Evolutionary conservation across 2,329 filamentous ascomycete species (phyloP).

Genomic region (Chalaropsis ovoidea): DNA sequence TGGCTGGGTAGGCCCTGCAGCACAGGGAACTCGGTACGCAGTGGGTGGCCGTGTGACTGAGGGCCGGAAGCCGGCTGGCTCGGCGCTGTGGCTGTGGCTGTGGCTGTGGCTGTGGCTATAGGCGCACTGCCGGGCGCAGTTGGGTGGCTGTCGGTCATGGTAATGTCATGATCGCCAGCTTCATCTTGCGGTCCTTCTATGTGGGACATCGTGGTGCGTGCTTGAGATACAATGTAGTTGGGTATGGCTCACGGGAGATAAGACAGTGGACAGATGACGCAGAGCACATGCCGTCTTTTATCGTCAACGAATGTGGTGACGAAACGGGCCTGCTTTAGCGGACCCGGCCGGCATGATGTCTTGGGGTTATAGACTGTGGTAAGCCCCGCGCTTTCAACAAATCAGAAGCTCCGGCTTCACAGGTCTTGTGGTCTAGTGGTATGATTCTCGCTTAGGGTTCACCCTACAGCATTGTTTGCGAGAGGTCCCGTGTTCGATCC

Average conservation of each 20-base stretch:
- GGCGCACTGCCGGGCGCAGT: background rate
- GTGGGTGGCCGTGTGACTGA: background rate
- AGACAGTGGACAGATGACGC: background rate
- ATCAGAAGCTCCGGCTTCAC: background rate
- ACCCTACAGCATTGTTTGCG: slow-evolving; percentile 31
- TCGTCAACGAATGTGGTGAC: background rate
- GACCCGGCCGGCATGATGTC: background rate
- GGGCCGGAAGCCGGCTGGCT: background rate
- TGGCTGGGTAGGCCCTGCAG: slow-evolving; percentile 13
- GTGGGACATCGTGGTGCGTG: background rate
- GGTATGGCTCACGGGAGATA: background rate
- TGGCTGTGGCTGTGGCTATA: background rate
- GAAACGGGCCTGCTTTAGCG: background rate
- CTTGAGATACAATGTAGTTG: background rate
- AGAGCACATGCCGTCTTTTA: too few relatives aligned
- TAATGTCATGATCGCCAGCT: background rate
- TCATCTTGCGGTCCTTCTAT: background rate
- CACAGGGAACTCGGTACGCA: slow-evolving; percentile 17
- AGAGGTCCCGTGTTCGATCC: slow-evolving; percentile 29
- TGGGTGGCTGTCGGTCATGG: background rate
- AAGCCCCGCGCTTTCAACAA: background rate
- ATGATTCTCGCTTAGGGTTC: slow-evolving; percentile 60
- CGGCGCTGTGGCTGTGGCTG: background rate
- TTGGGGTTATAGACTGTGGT: background rate
- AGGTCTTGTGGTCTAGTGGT: slow-evolving; percentile 53